phyloP scores from a whole-genome alignment of 1,284 basidiomycete species.

The Cystobasidium sp. region DNA sequence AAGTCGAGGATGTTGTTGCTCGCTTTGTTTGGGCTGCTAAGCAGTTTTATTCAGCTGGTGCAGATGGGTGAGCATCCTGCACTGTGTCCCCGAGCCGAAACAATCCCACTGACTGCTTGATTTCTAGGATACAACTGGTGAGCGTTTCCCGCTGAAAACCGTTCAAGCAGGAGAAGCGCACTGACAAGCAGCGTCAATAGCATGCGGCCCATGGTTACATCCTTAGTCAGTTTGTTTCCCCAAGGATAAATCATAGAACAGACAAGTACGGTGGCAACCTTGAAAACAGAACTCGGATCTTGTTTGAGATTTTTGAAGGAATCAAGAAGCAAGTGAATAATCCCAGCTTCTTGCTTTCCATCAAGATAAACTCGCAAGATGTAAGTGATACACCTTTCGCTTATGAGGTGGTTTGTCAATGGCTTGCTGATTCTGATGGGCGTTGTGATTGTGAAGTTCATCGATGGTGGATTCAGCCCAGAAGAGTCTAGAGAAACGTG shows the following conservation, averaged over 20 bases:
- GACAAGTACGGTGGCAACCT: conserved; percentile 59
- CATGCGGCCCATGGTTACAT: conserved; percentile 50
- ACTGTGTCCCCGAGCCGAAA: conserved; percentile 36
- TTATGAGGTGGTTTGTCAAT: background rate
- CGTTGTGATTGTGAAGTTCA: conserved; percentile 6
- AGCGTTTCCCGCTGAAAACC: too few relatives aligned
- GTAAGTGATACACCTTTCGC: conserved; percentile 49
- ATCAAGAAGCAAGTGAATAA: conserved; percentile 56
- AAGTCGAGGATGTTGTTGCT: conserved; percentile 53
- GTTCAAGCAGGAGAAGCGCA: too few relatives aligned
- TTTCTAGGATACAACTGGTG: background rate
- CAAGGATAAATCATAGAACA: conserved; percentile 63
- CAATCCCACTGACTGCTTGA: background rate
- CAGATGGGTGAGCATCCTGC: conserved; percentile 57
- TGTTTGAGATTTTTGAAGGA: conserved; percentile 56
- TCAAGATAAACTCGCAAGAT: conserved; percentile 62
- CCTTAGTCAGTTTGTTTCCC: conserved; percentile 66
- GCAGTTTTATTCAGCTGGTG: conserved; percentile 56
- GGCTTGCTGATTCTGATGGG: background rate
- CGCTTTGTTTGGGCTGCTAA: conserved; percentile 58
- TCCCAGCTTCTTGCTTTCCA: conserved; percentile 59
- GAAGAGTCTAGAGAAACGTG: conserved; percentile 62
- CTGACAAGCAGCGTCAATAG: conserved; percentile 51
- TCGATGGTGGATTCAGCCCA: conserved; percentile 56
- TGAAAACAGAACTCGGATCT: conserved; percentile 58